Percentiles rank a stretch among this genome's conserved stretches.
Evolutionary conservation across 768 basidiomycete genomes (phyloP).

Genomic region (Scleroderma bovista): DNA sequence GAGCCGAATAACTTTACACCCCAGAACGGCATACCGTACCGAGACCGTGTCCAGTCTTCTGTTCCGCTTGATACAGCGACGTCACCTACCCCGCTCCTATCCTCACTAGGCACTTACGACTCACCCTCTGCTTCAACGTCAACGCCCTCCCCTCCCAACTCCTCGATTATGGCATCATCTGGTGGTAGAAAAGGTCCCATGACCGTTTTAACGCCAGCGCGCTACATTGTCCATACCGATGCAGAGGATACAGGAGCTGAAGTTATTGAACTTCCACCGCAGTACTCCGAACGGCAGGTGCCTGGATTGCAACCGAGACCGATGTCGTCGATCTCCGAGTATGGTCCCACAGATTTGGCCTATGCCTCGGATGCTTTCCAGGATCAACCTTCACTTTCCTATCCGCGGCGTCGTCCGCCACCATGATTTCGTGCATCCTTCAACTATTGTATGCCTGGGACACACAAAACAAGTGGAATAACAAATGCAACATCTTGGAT

Average conservation of each 20-base stretch:
- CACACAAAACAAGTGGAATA: too few relatives aligned
- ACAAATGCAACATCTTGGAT: too few relatives aligned
- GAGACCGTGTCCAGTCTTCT: slow-evolving; percentile 14
- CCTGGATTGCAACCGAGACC: slow-evolving; percentile 12
- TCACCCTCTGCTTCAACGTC: slow-evolving; percentile 13
- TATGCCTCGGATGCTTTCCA: slow-evolving; percentile 9
- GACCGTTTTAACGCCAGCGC: slow-evolving; percentile 44
- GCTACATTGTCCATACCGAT: slow-evolving; percentile 67
- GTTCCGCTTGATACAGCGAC: slow-evolving; percentile 8
- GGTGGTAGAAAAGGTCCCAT: slow-evolving; percentile 50
- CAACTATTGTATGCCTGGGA: too few relatives aligned
- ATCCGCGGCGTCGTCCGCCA: slow-evolving; percentile 7
- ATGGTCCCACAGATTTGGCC: slow-evolving; percentile 6
- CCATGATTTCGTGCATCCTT: not conserved
- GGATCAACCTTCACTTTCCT: slow-evolving; percentile 1
- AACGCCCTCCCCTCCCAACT: too few relatives aligned
- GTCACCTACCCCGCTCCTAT: not conserved
- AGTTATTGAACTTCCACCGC: slow-evolving; percentile 71
- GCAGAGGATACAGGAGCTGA: slow-evolving; percentile 53
- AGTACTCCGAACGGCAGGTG: slow-evolving; percentile 52
- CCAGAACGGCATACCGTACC: slow-evolving; percentile 29
- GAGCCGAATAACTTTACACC: slow-evolving; percentile 22
- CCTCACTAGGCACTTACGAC: not conserved
- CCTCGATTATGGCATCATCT: slow-evolving; percentile 30
- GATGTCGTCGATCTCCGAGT: slow-evolving; percentile 6